Evolutionary conservation across 2,329 filamentous ascomycete genomes (phyloP), one percentile per base, ranked within the genome.

Genomic region (Aspergillus costaricaensis): DNA sequence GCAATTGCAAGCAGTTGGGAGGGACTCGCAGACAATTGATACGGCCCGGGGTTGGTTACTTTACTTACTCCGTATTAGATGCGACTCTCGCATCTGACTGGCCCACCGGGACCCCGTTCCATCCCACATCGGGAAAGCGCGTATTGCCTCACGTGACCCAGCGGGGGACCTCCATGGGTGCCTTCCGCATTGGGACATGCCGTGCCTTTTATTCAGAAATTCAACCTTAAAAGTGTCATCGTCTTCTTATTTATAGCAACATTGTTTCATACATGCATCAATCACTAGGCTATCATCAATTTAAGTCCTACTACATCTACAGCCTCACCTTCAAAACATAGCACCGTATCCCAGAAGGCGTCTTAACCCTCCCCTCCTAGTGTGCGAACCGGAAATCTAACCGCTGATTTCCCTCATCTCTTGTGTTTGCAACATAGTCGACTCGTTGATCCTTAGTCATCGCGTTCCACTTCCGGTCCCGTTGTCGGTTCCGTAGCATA

Each of bases 341-440:
- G 19, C n/a, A 14, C 23, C 23, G 12, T n/a, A 50, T 8, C 12
- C n/a, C 25, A 12, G 30, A 5, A 27, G 25, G 15, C 23, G 4
- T 30, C 3, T 2, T 14, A n/a, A 27, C 21, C 14, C 14, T 36
- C 36, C 15, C 23, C 15, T 23, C 14, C 65, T 57, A 73, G 62
- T 74, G 69, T 2, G 69, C 71, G 61, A 77, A 76, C 32, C 72
- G 64, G 59, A 76, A 77, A 59, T 76, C 75, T 32, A 76, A 50
- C 23, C 75, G 62, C 58, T 70, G 72, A 52, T 72, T 76, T 9
- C 74, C 75, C 50, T 71, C 63, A 12, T 76, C 73, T 30, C 59
- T 69, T 2, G 72, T 76, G 2, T 67, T 71, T 27, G 61, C 65
- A 32, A 74, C 59, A 55, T 77, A 77, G 2, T 71, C 55, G 0